Conservation (phyloP, 1,284 basidiomycete genomes). For the Uromyces viciae-fabae region DNA sequence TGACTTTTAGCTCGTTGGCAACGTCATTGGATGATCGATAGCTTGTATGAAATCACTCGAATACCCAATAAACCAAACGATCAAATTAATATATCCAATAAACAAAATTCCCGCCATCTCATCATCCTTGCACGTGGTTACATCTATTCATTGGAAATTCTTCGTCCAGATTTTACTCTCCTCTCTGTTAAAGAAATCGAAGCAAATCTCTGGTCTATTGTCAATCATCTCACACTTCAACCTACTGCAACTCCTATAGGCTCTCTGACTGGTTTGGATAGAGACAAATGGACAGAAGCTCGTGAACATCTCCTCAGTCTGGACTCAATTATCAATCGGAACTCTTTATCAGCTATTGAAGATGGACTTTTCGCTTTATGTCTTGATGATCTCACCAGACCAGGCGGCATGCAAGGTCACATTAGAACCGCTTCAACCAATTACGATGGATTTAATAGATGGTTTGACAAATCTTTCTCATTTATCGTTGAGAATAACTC, state of each 20-base stretch:
- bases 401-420: conserved; percentile 66
- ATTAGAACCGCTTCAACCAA: conserved; percentile 70
- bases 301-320: conserved; percentile 68
- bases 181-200: conserved; percentile 23
- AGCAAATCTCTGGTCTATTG: conserved; percentile 51
- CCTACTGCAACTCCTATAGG: conserved; percentile 51
- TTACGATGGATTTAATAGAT: conserved; percentile 73
- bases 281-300: conserved; percentile 53
- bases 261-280: conserved; percentile 52
- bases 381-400: conserved; percentile 56
- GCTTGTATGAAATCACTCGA: conserved; percentile 54
- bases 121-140: conserved; percentile 54
- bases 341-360: conserved; percentile 65
- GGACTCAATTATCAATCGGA: conserved; percentile 63
- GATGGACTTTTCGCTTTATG: conserved; percentile 71
- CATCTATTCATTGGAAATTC: conserved; percentile 53
- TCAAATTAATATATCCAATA: conserved; percentile 53
- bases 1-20: conserved; percentile 44
- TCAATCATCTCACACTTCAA: conserved; percentile 53
- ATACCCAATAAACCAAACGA: conserved; percentile 54
- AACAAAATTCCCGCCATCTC: conserved; percentile 50
- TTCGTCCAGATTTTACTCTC: conserved; percentile 43
- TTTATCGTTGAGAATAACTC: conserved; percentile 80
- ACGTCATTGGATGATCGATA: conserved; percentile 48
- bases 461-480: conserved; percentile 85